Conservation (phyloP, 2,329 filamentous ascomycete species). For the Cordyceps tenuipes region DNA sequence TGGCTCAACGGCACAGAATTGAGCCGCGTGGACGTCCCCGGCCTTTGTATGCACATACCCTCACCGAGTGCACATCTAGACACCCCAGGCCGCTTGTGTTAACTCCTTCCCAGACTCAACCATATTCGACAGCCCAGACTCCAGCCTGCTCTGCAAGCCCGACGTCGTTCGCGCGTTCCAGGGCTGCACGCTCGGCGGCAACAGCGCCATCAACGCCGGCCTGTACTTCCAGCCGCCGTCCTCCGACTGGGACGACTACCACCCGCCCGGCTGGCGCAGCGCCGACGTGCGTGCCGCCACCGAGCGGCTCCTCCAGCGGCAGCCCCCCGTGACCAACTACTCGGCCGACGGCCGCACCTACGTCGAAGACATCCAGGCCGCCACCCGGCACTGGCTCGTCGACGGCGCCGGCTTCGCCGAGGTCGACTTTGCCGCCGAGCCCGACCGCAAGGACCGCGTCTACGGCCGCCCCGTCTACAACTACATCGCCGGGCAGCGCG, state of each 20-base stretch:
- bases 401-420: conserved; percentile 37
- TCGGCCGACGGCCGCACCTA: conserved; percentile 38
- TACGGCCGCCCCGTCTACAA: conserved; percentile 41
- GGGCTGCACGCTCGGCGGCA: conserved; percentile 44
- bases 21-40: conserved; percentile 45
- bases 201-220: conserved; percentile 45
- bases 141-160: conserved; percentile 31
- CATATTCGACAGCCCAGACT: conserved; percentile 35
- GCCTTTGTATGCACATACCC: conserved; percentile 29
- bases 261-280: conserved; percentile 42
- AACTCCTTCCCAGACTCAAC: conserved; percentile 29
- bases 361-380: conserved; percentile 38
- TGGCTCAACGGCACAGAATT: conserved; percentile 41
- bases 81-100: too few relatives aligned
- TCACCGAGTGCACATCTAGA: too few relatives aligned
- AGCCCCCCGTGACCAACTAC: conserved; percentile 35
- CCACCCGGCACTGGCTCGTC: conserved; percentile 41
- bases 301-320: conserved; percentile 32
- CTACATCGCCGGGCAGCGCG: conserved; percentile 40
- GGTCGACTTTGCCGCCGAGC: conserved; percentile 36
- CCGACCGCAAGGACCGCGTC: conserved; percentile 37
- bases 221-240: conserved; percentile 45
- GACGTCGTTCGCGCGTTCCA: conserved; percentile 34
- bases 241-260: conserved; percentile 43
- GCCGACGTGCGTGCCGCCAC: conserved; percentile 39